These are phyloP conservation scores for Fusarium sp. DNA, from an alignment of 2,329 filamentous ascomycete genomes.

Conservation along the genomic window DNA sequence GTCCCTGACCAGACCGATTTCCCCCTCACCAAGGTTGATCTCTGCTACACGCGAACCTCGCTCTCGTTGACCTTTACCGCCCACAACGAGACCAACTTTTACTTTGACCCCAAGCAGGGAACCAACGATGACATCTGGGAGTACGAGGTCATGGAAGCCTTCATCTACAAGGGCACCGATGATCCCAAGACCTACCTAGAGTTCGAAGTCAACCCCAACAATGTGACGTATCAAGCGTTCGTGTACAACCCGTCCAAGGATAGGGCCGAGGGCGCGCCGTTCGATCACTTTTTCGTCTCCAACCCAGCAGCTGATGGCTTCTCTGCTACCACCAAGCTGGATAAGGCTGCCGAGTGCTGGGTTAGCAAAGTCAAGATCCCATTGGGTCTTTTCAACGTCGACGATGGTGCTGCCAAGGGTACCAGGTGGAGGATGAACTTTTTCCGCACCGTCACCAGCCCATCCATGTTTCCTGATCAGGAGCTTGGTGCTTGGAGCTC, in stretches of 20 bases:
- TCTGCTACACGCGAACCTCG: slow-evolving; percentile 57
- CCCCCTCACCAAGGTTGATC: slow-evolving; percentile 56
- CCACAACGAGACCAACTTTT: slow-evolving; percentile 58
- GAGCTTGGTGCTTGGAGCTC: slow-evolving; percentile 58
- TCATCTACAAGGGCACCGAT: slow-evolving; percentile 56
- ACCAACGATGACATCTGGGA: slow-evolving; percentile 60
- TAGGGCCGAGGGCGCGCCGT: slow-evolving; percentile 52
- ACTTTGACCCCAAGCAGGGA: slow-evolving; percentile 54
- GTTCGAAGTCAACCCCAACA: slow-evolving; percentile 62
- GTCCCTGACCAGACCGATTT: slow-evolving; percentile 55
- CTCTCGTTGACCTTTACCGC: slow-evolving; percentile 58
- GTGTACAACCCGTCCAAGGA: slow-evolving; percentile 62
- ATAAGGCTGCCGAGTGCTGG: slow-evolving; percentile 52
- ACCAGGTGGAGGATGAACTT: slow-evolving; percentile 65
- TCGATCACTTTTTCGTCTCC: slow-evolving; percentile 56
- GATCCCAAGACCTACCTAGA: slow-evolving; percentile 62
- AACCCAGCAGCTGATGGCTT: slow-evolving; percentile 55
- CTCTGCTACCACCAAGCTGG: slow-evolving; percentile 51
- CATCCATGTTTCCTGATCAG: slow-evolving; percentile 56
- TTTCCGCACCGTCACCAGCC: slow-evolving; percentile 58
- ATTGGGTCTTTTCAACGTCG: slow-evolving; percentile 61
- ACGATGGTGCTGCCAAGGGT: slow-evolving; percentile 53
- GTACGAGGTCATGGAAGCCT: slow-evolving; percentile 64
- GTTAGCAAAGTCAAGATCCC: slow-evolving; percentile 55
- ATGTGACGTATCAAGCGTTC: slow-evolving; percentile 62